Conservation (phyloP, 208 protist species). For the Eutreptiella sp. region DNA sequence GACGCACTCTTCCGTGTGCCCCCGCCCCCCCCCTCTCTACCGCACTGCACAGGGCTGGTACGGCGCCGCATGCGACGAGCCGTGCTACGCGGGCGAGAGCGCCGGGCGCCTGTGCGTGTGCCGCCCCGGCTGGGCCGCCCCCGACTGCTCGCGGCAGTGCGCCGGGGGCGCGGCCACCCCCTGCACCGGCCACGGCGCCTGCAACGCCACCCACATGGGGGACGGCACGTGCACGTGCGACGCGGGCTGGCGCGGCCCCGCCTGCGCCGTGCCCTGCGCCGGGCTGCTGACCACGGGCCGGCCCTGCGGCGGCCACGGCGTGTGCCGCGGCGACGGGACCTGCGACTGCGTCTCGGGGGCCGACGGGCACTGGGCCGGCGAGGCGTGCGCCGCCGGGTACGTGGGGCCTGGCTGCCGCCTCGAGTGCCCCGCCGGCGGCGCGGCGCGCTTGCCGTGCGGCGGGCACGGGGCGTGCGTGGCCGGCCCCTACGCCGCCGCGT, state of each 20-base stretch:
- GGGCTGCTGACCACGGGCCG: not conserved
- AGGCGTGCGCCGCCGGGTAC: slow-evolving; percentile 4
- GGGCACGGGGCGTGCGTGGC: slow-evolving; percentile 27
- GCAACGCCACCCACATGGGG: not conserved
- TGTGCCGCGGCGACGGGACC: not conserved
- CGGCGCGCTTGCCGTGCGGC: not conserved
- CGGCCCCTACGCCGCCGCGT: slow-evolving; percentile 6
- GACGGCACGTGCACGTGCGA: slow-evolving; percentile 20
- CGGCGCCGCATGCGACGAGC: no score
- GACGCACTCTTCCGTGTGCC: no score
- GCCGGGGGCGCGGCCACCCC: slow-evolving; percentile 6
- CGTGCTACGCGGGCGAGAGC: slow-evolving; percentile 10
- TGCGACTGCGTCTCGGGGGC: not conserved
- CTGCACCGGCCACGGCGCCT: slow-evolving; percentile 27
- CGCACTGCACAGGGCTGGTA: no score
- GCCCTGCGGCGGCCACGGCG: slow-evolving; percentile 1
- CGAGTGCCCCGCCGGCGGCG: not conserved
- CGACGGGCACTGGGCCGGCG: not conserved
- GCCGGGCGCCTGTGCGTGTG: slow-evolving; percentile 30
- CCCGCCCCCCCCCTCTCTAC: no score
- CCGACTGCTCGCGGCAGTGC: slow-evolving; percentile 23
- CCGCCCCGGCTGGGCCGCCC: slow-evolving; percentile 21
- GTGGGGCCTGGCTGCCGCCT: not conserved
- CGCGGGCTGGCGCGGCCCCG: not conserved
- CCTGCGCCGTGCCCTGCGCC: slow-evolving; percentile 14